Base-by-base conservation (phyloP, 75 land plant genomes). In the Sequoiadendron giganteum region DNA sequence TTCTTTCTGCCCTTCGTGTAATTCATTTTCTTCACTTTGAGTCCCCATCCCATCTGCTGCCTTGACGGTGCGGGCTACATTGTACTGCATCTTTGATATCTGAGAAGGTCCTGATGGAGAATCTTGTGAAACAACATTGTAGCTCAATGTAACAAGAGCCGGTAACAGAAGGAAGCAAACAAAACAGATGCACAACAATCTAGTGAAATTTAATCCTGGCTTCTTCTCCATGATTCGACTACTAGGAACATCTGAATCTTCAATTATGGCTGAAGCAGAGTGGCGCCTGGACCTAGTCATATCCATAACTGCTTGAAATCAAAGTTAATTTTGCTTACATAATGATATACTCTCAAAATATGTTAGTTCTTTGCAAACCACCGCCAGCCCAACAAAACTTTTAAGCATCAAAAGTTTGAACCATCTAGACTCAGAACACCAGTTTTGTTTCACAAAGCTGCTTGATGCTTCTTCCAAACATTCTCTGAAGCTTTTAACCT, bases 251-350 rank as follows among this genome's bases (percentile, higher is more conserved):
- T 85, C 40, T 85, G 8, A 15, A 84, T 47, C 56, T 85, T 85
- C 86, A 85, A 85, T 6, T 2, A 32, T 14, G 13, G n/a, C 56
- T 1, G 86, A 38, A 56, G 58, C 21, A 56, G 36, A 21, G 86
- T 34, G 86, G 40, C 86, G 65, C 40, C 86, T 85, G n/a, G 28
- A 52, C 86, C 86, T 85, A 34, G 86, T 32, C 86, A 85, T 85
- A 56, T 85, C 86, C 65, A 85, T 85, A 75, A 75, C 34, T 75
- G n/a, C 77, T 75, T 65, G 10, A 28, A 65, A 65, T 65, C 77
- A 11, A 75, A 75, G 77, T 15, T 32, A 75, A 11, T 32, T 75
- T 25, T 75, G 4, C 38, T 34, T 34, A 34, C 34, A 32, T 75
- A 75, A 34, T 34, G 3, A 75, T 10, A 13, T 75, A 13, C 14